Evolutionary conservation across 805 yeast species (phyloP).

Genomic region (Cyberlindnera meyerae): DNA sequence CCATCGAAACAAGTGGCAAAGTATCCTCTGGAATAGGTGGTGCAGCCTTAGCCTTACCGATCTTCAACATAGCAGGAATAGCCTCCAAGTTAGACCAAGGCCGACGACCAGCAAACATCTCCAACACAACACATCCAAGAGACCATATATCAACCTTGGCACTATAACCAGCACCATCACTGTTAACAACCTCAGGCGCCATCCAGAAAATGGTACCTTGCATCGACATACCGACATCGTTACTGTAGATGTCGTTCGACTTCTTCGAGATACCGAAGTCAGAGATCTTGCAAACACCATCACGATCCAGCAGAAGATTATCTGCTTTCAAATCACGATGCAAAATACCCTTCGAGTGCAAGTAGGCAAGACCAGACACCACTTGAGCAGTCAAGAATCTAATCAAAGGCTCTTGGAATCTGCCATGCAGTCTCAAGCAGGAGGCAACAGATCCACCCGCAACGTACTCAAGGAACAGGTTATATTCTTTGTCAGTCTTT

Average conservation of each 20-base stretch:
- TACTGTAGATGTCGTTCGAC: slow-evolving; percentile 78
- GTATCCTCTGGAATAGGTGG: slow-evolving; percentile 97
- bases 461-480: slow-evolving; percentile 88
- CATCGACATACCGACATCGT: slow-evolving; percentile 95
- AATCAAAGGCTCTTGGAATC: slow-evolving; percentile 75
- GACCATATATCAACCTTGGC: slow-evolving; percentile 99
- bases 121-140: slow-evolving; percentile 91
- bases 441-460: slow-evolving; percentile 97
- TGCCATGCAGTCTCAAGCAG: slow-evolving; percentile 74
- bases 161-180: slow-evolving; percentile 87
- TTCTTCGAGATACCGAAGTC: slow-evolving; percentile 95
- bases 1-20: slow-evolving; percentile 51
- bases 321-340: slow-evolving; percentile 96
- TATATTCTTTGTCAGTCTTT: slow-evolving; percentile 63
- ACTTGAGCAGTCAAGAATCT: slow-evolving; percentile 74
- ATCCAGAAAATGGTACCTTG: slow-evolving; percentile 99
- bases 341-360: slow-evolving; percentile 80
- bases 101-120: slow-evolving; percentile 95
- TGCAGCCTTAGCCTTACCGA: slow-evolving; percentile 79
- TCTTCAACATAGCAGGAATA: slow-evolving; percentile 87
- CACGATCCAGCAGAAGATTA: slow-evolving; percentile 78
- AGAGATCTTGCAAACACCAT: slow-evolving; percentile 91
- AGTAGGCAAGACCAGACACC: slow-evolving; percentile 76
- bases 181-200: slow-evolving; percentile 98
- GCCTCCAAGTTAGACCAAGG: slow-evolving; percentile 98